Conservation (phyloP, 2,329 filamentous ascomycete genomes). For the Neofusicoccum laricinum region DNA sequence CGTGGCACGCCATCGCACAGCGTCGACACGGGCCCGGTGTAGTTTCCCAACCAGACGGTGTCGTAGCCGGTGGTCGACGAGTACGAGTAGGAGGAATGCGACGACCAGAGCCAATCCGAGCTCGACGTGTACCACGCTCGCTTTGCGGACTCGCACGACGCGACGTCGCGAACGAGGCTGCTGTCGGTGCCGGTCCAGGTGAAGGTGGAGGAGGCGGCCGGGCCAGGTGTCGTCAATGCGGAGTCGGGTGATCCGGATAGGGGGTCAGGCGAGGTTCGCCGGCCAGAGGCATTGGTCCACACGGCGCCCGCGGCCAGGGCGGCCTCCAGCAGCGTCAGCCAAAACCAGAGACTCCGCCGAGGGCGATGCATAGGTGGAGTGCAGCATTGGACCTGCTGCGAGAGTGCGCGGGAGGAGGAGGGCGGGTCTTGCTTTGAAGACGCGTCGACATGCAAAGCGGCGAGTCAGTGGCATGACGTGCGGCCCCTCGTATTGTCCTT, state of each 20-base stretch:
- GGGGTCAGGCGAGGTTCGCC: neutral
- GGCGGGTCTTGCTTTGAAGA: neutral
- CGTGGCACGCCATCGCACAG: constrained; percentile 10
- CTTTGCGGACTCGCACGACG: neutral
- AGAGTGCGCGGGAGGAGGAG: neutral
- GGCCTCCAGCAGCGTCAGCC: neutral
- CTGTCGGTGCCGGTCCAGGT: constrained; percentile 3
- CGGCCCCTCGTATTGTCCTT: neutral
- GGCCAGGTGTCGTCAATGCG: constrained; percentile 9
- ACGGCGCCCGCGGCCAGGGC: neutral
- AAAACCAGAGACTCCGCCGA: neutral
- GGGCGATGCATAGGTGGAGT: constrained; percentile 3
- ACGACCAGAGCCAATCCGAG: neutral
- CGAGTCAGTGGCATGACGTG: constrained; percentile 4
- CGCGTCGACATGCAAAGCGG: neutral
- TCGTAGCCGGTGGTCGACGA: neutral
- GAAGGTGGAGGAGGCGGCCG: neutral
- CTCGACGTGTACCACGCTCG: neutral
- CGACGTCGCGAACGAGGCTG: neutral
- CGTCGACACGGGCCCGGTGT: constrained; percentile 3
- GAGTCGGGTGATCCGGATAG: constrained; percentile 1
- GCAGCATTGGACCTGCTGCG: neutral
- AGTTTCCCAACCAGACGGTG: neutral
- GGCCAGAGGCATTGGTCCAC: neutral
- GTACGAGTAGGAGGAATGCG: constrained; percentile 7